Percentiles rank a stretch among this genome's conserved stretches.
Conservation (phyloP, 108 stramenopile species). For the Cyclotella atomus region DNA sequence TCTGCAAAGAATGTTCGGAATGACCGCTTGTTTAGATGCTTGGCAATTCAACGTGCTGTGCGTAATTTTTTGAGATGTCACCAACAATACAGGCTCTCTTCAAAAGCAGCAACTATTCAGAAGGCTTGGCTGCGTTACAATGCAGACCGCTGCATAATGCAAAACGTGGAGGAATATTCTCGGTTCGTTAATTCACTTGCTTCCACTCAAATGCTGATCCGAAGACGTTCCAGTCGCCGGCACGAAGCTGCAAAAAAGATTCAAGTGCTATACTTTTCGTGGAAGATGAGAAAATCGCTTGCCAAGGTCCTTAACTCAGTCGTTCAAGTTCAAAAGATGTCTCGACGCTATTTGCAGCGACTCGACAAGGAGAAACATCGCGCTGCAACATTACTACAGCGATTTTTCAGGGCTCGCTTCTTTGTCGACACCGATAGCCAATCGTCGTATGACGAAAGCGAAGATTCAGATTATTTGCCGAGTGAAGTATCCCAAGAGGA, state of each 20-base stretch:
- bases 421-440: too few relatives aligned
- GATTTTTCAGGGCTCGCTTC: too few relatives aligned
- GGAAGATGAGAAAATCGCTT: constrained; percentile 17
- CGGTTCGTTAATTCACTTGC: neutral
- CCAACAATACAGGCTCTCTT: neutral
- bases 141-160: neutral
- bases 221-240: neutral
- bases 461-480: neutral
- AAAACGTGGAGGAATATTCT: neutral
- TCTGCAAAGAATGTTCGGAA: neutral
- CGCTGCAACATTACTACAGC: neutral
- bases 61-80: neutral
- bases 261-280: constrained; percentile 22
- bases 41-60: too few relatives aligned
- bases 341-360: constrained; percentile 1
- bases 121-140: constrained; percentile 3
- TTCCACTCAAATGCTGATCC: neutral
- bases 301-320: constrained; percentile 1
- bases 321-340: constrained; percentile 3
- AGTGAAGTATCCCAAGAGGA: too few relatives aligned
- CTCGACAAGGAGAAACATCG: neutral
- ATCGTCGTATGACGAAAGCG: too few relatives aligned
- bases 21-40: neutral
- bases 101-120: constrained; percentile 12
- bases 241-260: constrained; percentile 14